phyloP scores from a whole-genome alignment of 2,329 filamentous ascomycete species.

The Sporothrix variecibatus region DNA sequence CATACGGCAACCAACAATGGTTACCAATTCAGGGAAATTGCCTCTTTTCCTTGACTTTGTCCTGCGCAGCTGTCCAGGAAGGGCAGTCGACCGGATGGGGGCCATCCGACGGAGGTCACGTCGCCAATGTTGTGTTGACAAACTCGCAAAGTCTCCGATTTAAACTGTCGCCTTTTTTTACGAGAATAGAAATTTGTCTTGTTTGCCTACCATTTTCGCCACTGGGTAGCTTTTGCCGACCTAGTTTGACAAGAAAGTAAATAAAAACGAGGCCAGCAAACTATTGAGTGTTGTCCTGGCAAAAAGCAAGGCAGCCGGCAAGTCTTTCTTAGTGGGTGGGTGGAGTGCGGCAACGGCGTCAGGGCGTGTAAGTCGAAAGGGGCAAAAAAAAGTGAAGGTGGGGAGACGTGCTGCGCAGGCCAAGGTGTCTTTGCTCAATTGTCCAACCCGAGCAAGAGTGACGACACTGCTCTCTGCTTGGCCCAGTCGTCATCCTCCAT shows the following conservation, averaged over 20 bases:
- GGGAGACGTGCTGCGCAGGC: neutral
- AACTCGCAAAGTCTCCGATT: neutral
- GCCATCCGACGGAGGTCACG: neutral
- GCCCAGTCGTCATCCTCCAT: neutral
- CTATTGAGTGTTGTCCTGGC: neutral
- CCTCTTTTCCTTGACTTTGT: neutral
- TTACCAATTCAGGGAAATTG: neutral
- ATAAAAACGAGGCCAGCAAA: neutral
- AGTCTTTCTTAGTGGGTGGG: neutral
- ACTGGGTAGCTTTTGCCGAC: neutral
- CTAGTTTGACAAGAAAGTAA: neutral
- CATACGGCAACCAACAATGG: neutral
- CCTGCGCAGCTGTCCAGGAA: constrained; percentile 6
- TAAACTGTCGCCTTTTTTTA: neutral
- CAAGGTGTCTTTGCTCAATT: neutral
- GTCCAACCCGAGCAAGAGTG: neutral
- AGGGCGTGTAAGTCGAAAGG: constrained; percentile 4
- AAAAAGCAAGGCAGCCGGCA: neutral
- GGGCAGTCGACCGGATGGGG: neutral
- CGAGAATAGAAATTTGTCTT: neutral
- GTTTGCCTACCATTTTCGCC: neutral
- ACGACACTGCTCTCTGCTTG: neutral
- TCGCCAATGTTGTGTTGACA: neutral
- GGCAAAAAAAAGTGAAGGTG: neutral
- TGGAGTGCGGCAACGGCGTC: neutral